Evolutionary conservation across 2,329 filamentous ascomycete species (phyloP).

Genomic region (Neophaeococcomyces aloes): DNA sequence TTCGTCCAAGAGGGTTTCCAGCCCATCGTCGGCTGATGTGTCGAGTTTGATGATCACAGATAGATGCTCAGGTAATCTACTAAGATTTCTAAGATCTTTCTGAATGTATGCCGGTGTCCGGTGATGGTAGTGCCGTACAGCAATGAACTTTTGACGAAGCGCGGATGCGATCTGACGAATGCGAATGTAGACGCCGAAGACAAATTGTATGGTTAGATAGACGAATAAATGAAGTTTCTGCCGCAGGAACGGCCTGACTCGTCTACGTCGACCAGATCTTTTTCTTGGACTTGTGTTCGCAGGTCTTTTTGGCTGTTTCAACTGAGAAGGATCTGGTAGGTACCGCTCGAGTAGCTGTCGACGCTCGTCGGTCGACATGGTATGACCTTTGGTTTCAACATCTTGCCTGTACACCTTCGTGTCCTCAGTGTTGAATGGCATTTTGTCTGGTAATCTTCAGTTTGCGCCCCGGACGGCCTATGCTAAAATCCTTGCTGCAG

Average conservation of each 20-base stretch:
- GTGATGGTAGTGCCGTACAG: conserved; percentile 88
- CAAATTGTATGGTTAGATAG: conserved; percentile 48
- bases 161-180: conserved; percentile 69
- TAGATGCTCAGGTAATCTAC: conserved; percentile 69
- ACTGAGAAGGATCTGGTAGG: conserved; percentile 36
- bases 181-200: conserved; percentile 84
- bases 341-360: conserved; percentile 43
- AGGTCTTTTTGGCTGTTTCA: background rate
- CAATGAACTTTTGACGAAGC: conserved; percentile 64
- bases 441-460: conserved; percentile 2
- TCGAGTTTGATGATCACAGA: conserved; percentile 75
- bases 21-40: conserved; percentile 56
- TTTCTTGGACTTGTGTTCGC: conserved; percentile 13
- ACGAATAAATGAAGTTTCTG: conserved; percentile 35
- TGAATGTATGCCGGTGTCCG: conserved; percentile 86
- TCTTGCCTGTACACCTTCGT: conserved; percentile 31
- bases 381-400: conserved; percentile 29
- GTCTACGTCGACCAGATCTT: conserved; percentile 15
- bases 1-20: conserved; percentile 80
- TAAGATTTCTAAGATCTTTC: conserved; percentile 67
- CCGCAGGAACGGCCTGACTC: conserved; percentile 36
- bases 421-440: conserved; percentile 15
- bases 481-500: too few relatives aligned
- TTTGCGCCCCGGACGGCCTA: too few relatives aligned
- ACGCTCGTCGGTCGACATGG: conserved; percentile 37